Conservation (phyloP, 2,329 filamentous ascomycete species). For the Lasiodiplodia citricola region DNA sequence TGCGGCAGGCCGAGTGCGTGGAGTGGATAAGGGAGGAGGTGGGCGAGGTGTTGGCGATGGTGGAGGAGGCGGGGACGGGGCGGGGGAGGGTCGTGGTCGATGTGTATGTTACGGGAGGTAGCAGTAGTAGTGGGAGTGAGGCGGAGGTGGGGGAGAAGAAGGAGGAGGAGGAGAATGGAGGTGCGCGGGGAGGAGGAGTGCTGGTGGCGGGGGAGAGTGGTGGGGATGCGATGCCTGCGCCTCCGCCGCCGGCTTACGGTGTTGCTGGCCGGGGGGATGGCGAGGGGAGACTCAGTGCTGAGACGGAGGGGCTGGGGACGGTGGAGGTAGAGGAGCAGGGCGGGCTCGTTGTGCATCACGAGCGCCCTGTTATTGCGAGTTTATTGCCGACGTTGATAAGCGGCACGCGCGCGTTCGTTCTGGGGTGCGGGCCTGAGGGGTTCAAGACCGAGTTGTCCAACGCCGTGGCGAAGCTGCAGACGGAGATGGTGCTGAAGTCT, state of each 20-base stretch:
- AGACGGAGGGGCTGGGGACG: background rate
- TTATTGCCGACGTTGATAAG: background rate
- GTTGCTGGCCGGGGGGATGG: background rate
- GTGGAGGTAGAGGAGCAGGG: background rate
- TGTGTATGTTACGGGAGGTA: conserved; percentile 27
- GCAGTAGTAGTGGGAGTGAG: background rate
- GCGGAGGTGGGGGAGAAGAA: background rate
- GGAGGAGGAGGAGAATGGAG: background rate
- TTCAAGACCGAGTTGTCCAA: conserved; percentile 1
- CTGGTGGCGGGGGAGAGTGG: background rate
- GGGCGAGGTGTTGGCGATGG: background rate
- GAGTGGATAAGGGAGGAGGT: conserved; percentile 29
- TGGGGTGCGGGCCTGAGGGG: conserved; percentile 4
- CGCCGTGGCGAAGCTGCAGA: background rate
- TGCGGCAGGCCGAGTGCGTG: conserved; percentile 27
- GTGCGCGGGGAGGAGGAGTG: background rate
- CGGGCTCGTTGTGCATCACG: background rate
- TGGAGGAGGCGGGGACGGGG: background rate
- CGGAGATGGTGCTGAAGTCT: conserved; percentile 4
- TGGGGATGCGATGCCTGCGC: background rate
- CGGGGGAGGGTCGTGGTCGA: conserved; percentile 27
- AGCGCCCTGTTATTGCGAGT: background rate
- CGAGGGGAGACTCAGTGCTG: background rate
- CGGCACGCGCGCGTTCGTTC: background rate
- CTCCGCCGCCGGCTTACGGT: background rate